A percentile compares a stretch with the other conserved stretches of the same genome.
Conservation (phyloP, 2,329 filamentous ascomycete species). For the Fonsecaea nubica region DNA sequence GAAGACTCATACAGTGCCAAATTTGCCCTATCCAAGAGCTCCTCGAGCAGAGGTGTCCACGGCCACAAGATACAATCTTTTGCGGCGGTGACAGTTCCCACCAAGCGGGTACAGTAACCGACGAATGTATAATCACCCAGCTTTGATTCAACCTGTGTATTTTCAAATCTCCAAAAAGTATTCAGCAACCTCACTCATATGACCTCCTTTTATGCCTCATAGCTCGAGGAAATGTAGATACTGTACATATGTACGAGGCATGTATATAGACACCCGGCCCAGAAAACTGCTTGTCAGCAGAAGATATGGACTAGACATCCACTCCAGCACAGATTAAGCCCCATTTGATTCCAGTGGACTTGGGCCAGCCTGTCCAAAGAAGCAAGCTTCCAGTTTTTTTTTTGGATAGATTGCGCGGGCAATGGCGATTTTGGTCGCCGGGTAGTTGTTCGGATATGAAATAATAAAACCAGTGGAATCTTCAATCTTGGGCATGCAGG, state of each 20-base stretch:
- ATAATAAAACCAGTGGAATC: background rate
- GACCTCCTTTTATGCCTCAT: background rate
- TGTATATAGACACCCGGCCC: background rate
- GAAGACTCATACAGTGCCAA: background rate
- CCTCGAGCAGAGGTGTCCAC: background rate
- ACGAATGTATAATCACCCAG: slow-evolving; percentile 1
- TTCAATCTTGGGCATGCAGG: background rate
- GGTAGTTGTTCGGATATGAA: no score
- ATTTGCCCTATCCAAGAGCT: background rate
- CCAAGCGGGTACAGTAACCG: background rate
- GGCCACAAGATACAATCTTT: background rate
- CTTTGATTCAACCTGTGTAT: background rate
- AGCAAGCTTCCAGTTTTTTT: no score
- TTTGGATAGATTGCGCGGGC: no score
- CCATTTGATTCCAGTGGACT: no score
- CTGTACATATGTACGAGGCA: no score
- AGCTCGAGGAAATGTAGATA: background rate
- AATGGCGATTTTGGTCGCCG: no score
- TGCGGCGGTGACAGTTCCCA: background rate
- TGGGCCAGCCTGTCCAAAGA: no score
- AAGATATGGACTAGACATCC: background rate
- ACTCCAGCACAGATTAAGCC: background rate
- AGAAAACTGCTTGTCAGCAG: background rate
- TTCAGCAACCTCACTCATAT: background rate
- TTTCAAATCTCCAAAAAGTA: background rate